Evolutionary conservation across 345 rosid genomes (phyloP).

Genomic region (Arabidopsis thaliana): DNA sequence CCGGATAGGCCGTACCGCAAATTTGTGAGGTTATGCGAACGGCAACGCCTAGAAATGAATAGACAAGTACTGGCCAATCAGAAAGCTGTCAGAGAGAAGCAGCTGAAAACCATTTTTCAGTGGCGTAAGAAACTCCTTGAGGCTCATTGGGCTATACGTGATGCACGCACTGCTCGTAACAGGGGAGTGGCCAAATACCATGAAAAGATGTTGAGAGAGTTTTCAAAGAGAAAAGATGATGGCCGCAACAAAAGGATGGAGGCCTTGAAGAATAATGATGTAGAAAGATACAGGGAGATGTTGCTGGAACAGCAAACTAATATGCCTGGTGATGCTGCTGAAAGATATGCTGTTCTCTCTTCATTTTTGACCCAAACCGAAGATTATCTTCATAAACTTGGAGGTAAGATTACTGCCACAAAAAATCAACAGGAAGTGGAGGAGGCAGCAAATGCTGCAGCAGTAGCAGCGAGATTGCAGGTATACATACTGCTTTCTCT

Average conservation of each 20-base stretch:
- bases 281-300: slow-evolving; percentile 99
- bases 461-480: slow-evolving; percentile 91
- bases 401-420: slow-evolving; percentile 90
- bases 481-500: slow-evolving; percentile 49
- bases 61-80: slow-evolving; percentile 91
- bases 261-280: slow-evolving; percentile 98
- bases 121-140: slow-evolving; percentile 99
- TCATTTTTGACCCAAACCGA: slow-evolving; percentile 98
- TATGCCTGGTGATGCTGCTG: slow-evolving; percentile 89
- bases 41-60: slow-evolving; percentile 88
- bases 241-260: slow-evolving; percentile 98
- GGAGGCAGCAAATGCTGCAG: slow-evolving; percentile 97
- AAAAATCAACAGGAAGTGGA: slow-evolving; percentile 98
- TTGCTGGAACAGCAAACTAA: slow-evolving; percentile 95
- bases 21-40: slow-evolving; percentile 96
- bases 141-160: slow-evolving; percentile 98
- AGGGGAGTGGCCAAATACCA: slow-evolving; percentile 99
- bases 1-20: slow-evolving; percentile 98
- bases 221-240: slow-evolving; percentile 94
- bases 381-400: slow-evolving; percentile 92
- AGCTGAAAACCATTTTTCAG: slow-evolving; percentile 90
- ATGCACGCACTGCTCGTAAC: slow-evolving; percentile 97
- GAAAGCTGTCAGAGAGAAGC: slow-evolving; percentile 89
- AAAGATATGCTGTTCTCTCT: slow-evolving; percentile 94
- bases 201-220: slow-evolving; percentile 94